Percentiles rank a stretch among this genome's conserved stretches.
Evolutionary conservation across 345 rosid species (phyloP).

Genomic region (Pistacia atlantica): DNA sequence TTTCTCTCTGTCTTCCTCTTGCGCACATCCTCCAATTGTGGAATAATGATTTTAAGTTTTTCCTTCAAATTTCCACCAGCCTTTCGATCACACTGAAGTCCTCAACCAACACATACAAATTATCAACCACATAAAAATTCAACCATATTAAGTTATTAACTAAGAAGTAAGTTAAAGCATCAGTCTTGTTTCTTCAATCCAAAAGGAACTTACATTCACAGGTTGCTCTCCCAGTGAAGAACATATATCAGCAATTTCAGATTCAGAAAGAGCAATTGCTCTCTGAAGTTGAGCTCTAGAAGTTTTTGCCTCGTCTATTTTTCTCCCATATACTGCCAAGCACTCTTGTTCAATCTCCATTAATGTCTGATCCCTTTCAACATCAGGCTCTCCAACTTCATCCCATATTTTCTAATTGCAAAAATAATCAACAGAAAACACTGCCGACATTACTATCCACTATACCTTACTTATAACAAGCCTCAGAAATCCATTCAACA

Average conservation of each 20-base stretch:
- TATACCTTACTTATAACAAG: background rate
- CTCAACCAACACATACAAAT: conserved; percentile 4
- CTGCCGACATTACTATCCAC: background rate
- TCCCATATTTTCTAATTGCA: conserved; percentile 58
- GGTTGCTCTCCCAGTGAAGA: conserved; percentile 51
- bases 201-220: conserved; percentile 34
- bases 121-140: background rate
- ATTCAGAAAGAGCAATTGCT: conserved; percentile 44
- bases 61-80: conserved; percentile 51
- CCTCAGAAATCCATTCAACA: background rate
- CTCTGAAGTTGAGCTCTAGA: conserved; percentile 44
- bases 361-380: conserved; percentile 47
- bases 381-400: conserved; percentile 62
- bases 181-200: background rate
- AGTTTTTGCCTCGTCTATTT: conserved; percentile 50
- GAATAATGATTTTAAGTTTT: conserved; percentile 40
- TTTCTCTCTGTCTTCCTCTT: conserved; percentile 48
- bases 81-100: conserved; percentile 34
- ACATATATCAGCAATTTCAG: conserved; percentile 52
- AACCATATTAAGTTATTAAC: background rate
- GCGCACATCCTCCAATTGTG: conserved; percentile 47
- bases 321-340: conserved; percentile 50
- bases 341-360: conserved; percentile 58
- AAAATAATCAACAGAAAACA: too few species aligned
- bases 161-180: background rate